phyloP scores from a whole-genome alignment of 306 rosid genomes.

The Myrica gale region DNA sequence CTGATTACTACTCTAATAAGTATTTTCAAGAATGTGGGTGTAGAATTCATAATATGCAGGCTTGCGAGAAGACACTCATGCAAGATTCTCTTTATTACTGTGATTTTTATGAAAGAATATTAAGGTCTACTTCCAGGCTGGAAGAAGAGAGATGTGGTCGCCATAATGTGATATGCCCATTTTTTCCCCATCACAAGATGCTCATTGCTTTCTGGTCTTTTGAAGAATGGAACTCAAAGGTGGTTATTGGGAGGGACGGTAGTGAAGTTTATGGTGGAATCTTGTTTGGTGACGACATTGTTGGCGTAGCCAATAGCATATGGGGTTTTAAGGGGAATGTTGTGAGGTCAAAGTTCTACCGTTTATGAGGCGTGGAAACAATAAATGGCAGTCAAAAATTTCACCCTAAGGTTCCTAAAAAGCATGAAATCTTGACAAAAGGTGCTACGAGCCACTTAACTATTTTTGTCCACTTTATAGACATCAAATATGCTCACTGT shows the following conservation, averaged over 20 bases:
- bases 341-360: not conserved
- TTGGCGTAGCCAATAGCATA: not conserved
- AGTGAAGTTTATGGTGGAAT: not conserved
- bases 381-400: not conserved
- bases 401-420: not conserved
- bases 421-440: not conserved
- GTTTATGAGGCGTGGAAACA: not conserved
- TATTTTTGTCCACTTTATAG: not conserved
- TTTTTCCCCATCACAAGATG: not conserved
- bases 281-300: not conserved
- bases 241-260: not conserved
- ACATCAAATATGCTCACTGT: not conserved
- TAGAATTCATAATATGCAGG: not conserved
- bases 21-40: not conserved
- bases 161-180: not conserved
- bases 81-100: not conserved
- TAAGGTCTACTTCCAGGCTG: not conserved
- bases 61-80: not conserved
- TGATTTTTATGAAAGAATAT: not conserved
- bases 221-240: not conserved
- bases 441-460: not conserved
- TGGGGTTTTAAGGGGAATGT: not conserved
- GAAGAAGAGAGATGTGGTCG: not conserved
- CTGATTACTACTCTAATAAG: not conserved
- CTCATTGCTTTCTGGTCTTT: not conserved